These are phyloP conservation scores for Candida pseudoviswanathii DNA, from an alignment of 1,139 yeast genomes.

Conservation along the genomic window DNA sequence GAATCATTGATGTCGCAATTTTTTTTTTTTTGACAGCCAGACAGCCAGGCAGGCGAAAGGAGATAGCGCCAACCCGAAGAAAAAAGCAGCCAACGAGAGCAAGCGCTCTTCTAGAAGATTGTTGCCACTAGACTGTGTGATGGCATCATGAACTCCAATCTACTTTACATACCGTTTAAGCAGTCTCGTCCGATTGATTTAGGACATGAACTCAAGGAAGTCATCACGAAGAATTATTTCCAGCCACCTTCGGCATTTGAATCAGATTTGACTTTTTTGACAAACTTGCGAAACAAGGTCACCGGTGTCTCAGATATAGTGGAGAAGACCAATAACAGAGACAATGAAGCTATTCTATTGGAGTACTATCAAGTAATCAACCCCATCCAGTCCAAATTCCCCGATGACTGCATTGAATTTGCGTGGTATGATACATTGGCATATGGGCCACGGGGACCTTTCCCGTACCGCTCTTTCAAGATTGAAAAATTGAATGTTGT, in stretches of 20 bases:
- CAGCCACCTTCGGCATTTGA: slow-evolving; percentile 64
- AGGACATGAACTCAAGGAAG: slow-evolving; percentile 43
- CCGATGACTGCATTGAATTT: slow-evolving; percentile 50
- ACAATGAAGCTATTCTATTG: slow-evolving; percentile 21
- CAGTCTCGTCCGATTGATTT: slow-evolving; percentile 51
- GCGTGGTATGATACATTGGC: slow-evolving; percentile 76
- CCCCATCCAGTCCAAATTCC: slow-evolving; percentile 36
- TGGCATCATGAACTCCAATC: slow-evolving; percentile 33
- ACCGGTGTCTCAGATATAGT: slow-evolving; percentile 25
- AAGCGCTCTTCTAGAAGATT: not conserved
- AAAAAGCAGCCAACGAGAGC: not conserved
- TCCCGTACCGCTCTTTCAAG: slow-evolving; percentile 43
- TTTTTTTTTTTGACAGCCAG: not conserved
- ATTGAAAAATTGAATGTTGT: slow-evolving; percentile 65
- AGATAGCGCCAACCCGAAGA: not conserved
- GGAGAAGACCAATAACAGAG: slow-evolving; percentile 9
- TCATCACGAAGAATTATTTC: slow-evolving; percentile 62
- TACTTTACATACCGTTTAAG: slow-evolving; percentile 55
- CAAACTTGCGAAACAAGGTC: slow-evolving; percentile 26
- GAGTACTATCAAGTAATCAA: slow-evolving; percentile 36
- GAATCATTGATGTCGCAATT: not conserved
- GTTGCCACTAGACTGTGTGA: not conserved
- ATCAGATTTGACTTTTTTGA: slow-evolving; percentile 49
- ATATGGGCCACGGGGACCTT: slow-evolving; percentile 45
- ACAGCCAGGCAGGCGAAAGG: not conserved